These are phyloP conservation scores for Rutstroemia sydowiana DNA, from an alignment of 2,329 filamentous ascomycete species.

Conservation along the genomic window DNA sequence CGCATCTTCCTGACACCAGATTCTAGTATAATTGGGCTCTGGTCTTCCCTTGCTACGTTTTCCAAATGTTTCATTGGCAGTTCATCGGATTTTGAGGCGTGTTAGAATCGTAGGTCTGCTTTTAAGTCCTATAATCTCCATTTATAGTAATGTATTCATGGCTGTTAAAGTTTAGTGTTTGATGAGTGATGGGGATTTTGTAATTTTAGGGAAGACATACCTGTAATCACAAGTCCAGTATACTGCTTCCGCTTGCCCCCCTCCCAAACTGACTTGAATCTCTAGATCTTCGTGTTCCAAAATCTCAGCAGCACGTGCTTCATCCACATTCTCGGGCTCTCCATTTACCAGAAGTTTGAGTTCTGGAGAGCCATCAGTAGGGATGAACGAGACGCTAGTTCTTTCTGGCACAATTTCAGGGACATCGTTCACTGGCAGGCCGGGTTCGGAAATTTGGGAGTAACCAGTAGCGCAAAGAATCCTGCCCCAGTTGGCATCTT, in stretches of 20 bases:
- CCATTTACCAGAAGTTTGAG: slow-evolving; percentile 71
- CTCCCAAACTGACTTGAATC: slow-evolving; percentile 67
- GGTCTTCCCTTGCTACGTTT: too few relatives aligned
- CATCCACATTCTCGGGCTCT: slow-evolving; percentile 73
- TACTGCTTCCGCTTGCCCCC: slow-evolving; percentile 58
- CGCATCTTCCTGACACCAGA: too few relatives aligned
- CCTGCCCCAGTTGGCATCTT: slow-evolving; percentile 97
- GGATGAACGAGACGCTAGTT: slow-evolving; percentile 73
- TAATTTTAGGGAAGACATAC: slow-evolving; percentile 42
- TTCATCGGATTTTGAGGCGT: too few relatives aligned
- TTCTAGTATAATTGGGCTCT: too few relatives aligned
- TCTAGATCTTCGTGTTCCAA: slow-evolving; percentile 71
- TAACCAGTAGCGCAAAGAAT: slow-evolving; percentile 95
- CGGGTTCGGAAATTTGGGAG: slow-evolving; percentile 53
- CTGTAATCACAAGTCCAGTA: slow-evolving; percentile 87
- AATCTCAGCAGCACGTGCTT: slow-evolving; percentile 69
- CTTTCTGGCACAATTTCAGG: slow-evolving; percentile 58
- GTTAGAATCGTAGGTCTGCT: too few relatives aligned
- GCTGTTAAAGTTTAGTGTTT: slow-evolving; percentile 32
- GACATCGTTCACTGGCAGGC: slow-evolving; percentile 49
- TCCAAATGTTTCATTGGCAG: too few relatives aligned
- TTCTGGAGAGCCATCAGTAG: slow-evolving; percentile 68
- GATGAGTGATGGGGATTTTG: neutral
- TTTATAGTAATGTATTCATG: slow-evolving; percentile 62
- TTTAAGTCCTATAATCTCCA: slow-evolving; percentile 59